Evolutionary conservation across 2,329 filamentous ascomycete species (phyloP).

Genomic region (Trichoderma brevicompactum): DNA sequence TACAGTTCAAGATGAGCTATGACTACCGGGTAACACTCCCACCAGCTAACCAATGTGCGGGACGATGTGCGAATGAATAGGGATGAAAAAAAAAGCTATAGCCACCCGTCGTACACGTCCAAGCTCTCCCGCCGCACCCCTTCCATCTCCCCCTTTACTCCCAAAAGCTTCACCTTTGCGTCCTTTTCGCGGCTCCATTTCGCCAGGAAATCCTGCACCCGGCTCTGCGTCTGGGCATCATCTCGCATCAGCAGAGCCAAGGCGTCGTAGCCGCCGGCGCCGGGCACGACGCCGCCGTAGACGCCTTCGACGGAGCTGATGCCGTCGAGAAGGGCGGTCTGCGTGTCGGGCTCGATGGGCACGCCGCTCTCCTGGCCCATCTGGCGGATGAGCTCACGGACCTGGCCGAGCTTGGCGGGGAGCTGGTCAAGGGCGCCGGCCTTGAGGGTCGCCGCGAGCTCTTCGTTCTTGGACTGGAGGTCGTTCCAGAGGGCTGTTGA

Average conservation of each 20-base stretch:
- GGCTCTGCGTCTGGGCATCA: constrained; percentile 63
- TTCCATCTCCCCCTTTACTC: constrained; percentile 73
- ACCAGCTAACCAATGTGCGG: too few species aligned
- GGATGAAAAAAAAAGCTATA: constrained; percentile 34
- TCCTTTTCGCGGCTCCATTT: constrained; percentile 66
- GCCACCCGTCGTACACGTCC: constrained; percentile 51
- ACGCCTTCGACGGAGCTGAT: constrained; percentile 75
- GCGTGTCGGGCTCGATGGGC: constrained; percentile 84
- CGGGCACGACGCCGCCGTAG: constrained; percentile 88
- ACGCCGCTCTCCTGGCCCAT: constrained; percentile 78
- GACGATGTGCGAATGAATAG: too few species aligned
- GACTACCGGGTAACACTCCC: too few species aligned
- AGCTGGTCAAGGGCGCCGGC: constrained; percentile 51
- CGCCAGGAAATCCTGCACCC: constrained; percentile 65
- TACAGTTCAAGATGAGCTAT: too few species aligned
- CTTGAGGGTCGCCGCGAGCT: constrained; percentile 67
- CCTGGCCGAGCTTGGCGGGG: constrained; percentile 51
- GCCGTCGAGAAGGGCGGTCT: constrained; percentile 83
- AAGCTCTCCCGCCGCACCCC: constrained; percentile 59
- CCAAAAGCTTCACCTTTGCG: constrained; percentile 69
- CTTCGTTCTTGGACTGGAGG: constrained; percentile 75
- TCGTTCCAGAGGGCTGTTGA: constrained; percentile 74
- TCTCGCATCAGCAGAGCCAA: constrained; percentile 80
- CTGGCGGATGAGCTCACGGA: constrained; percentile 68
- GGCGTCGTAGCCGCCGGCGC: constrained; percentile 92